Base-by-base conservation (phyloP, 2,329 filamentous ascomycete species). In the Hypoxylon sp. region DNA sequence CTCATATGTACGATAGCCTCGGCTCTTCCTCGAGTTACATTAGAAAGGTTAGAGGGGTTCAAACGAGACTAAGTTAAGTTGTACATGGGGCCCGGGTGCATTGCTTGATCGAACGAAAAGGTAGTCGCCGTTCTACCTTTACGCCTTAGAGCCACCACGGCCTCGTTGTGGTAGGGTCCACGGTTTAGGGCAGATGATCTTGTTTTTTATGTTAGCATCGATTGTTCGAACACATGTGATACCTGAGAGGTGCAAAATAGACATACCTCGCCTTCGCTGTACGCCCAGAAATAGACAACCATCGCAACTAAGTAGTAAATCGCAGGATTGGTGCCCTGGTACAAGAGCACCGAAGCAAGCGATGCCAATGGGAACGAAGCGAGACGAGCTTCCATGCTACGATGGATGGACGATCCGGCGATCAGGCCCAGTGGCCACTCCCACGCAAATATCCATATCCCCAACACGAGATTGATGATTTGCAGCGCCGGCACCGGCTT, bases 231-330 rank as follows among this genome's bases (percentile, higher is more conserved):
- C 33, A 61, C 17, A 70, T 59, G 11, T 6, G 3, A 11, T 2
- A 59, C 11, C n/a, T 8, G 39, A 11, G 5, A 13, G 14, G 4
- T 8, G 6, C 26, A 26, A 4, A 14, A 31, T 14, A 57, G 19
- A 84, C 91, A 78, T 82, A 97, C 94, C 91, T 99, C 96, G 81
- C 96, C 96, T 81, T 99, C 95, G 76, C 92, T 96, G 77, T 97
- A 98, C 1, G 93, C 96, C 94, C 94, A 98, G 76, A 98, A 97
- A 81, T 98, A 99, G 13, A 96, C 91, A 6, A 84, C 85, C 83
- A 97, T 90, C 19, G 91, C 95, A 69, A 98, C 88, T 26, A 97
- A 79, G 79, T 98, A 98, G 83, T 98, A 99, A 58, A 98, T 83
- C 3, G 93, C 96, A 2, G 95, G 87, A 78, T 99, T 97, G 29